Evolutionary conservation across 176 grass and related monocot genomes (phyloP).

Genomic region (Alloteropsis semialata): DNA sequence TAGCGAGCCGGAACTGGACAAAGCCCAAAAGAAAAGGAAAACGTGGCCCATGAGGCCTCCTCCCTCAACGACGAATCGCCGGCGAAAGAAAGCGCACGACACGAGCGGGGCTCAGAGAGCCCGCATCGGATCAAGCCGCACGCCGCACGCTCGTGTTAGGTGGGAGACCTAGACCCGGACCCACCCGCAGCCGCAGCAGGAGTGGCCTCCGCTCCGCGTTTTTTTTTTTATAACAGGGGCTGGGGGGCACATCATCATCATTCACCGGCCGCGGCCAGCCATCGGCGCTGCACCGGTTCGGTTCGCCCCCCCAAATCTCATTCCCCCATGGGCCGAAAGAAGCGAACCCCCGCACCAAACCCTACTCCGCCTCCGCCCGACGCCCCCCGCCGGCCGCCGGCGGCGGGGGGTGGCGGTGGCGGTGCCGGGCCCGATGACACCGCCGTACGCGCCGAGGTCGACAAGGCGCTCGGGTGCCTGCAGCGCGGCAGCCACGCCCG

Average conservation of each 20-base stretch:
- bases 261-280: too few species aligned
- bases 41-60: neutral
- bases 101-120: too few species aligned
- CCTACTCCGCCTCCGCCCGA: conserved; percentile 41
- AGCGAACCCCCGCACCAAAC: conserved; percentile 72
- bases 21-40: neutral
- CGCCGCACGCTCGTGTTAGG: conserved; percentile 21
- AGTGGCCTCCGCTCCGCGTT: neutral
- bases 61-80: neutral
- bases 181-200: too few species aligned
- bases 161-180: neutral
- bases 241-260: too few species aligned
- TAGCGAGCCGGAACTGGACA: neutral
- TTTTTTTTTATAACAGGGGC: too few species aligned
- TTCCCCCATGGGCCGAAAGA: conserved; percentile 70
- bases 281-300: too few species aligned
- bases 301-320: conserved; percentile 35
- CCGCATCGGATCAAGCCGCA: too few species aligned
- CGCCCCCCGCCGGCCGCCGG: conserved; percentile 8
- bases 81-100: neutral
- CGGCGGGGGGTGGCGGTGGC: neutral
- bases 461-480: conserved; percentile 51
- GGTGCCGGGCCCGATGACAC: neutral
- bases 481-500: conserved; percentile 64
- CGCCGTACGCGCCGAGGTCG: conserved; percentile 60